These are phyloP conservation scores for Saccharomycopsis lassenensis DNA, from an alignment of 805 yeast species.

Conservation along the genomic window DNA sequence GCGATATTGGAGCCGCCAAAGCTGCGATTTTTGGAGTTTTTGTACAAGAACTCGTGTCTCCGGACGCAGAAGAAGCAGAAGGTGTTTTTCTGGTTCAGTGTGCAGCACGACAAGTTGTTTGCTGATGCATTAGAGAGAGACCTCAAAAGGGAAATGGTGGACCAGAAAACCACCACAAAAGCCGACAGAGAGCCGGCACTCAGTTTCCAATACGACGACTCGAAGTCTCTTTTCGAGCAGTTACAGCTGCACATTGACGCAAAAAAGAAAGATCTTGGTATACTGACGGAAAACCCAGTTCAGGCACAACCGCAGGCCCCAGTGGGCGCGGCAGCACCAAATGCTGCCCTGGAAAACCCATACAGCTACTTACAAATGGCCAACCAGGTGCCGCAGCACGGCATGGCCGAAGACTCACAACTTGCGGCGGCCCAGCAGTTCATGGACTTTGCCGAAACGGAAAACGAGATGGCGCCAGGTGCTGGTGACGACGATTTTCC, in stretches of 20 bases:
- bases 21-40: constrained; percentile 71
- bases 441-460: constrained; percentile 9
- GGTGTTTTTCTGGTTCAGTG: constrained; percentile 94
- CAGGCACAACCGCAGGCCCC: background rate
- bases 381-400: background rate
- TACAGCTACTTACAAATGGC: constrained; percentile 6
- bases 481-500: constrained; percentile 60
- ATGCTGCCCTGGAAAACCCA: constrained; percentile 4
- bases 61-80: constrained; percentile 95
- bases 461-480: constrained; percentile 15
- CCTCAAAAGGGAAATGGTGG: constrained; percentile 58
- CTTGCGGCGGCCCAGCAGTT: constrained; percentile 2
- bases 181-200: constrained; percentile 71
- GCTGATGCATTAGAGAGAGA: constrained; percentile 92
- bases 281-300: background rate
- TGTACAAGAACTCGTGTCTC: constrained; percentile 77
- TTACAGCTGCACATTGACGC: constrained; percentile 31
- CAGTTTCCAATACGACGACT: constrained; percentile 57
- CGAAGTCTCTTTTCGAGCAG: constrained; percentile 43
- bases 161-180: constrained; percentile 59
- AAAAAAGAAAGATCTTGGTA: constrained; percentile 20
- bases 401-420: too few species aligned
- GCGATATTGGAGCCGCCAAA: constrained; percentile 83
- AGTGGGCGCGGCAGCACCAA: constrained; percentile 3
- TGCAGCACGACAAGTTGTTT: constrained; percentile 85